A percentile compares a stretch with the other conserved stretches of the same genome.
phyloP scores from a whole-genome alignment of 805 yeast species.

The Millerozyma miso region DNA sequence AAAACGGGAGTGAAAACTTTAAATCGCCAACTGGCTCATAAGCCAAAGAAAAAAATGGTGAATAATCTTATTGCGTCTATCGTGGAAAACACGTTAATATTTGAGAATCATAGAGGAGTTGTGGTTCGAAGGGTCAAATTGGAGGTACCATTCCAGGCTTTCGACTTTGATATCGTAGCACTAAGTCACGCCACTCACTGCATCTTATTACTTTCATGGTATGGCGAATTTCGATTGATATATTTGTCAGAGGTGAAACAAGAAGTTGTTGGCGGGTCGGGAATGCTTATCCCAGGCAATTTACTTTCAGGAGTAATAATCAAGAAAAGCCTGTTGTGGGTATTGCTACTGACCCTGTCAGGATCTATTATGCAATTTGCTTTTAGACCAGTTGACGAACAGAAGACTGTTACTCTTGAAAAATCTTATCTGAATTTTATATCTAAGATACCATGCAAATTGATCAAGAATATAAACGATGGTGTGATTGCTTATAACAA shows the following conservation, averaged over 20 bases:
- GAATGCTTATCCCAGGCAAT: background rate
- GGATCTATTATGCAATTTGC: conserved; percentile 11
- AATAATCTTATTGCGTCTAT: background rate
- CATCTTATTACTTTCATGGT: background rate
- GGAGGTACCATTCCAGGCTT: background rate
- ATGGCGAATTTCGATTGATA: background rate
- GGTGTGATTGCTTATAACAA: conserved; percentile 11
- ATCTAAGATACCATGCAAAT: conserved; percentile 13
- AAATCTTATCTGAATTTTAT: conserved; percentile 1
- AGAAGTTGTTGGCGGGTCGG: background rate
- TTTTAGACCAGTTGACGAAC: conserved; percentile 5
- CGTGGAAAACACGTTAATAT: background rate
- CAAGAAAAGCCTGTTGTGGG: conserved; percentile 5
- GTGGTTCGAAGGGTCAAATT: background rate
- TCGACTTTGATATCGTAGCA: background rate
- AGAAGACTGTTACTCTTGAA: background rate
- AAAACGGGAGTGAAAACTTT: background rate
- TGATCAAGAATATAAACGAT: conserved; percentile 4
- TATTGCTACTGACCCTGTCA: conserved; percentile 12
- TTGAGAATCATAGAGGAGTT: background rate
- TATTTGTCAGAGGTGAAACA: background rate
- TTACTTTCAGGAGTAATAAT: background rate
- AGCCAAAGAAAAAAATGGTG: background rate
- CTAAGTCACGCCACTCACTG: background rate
- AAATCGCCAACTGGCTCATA: no score